phyloP scores from a whole-genome alignment of 495 filamentous ascomycete genomes.

The Aspergillus panamensis region DNA sequence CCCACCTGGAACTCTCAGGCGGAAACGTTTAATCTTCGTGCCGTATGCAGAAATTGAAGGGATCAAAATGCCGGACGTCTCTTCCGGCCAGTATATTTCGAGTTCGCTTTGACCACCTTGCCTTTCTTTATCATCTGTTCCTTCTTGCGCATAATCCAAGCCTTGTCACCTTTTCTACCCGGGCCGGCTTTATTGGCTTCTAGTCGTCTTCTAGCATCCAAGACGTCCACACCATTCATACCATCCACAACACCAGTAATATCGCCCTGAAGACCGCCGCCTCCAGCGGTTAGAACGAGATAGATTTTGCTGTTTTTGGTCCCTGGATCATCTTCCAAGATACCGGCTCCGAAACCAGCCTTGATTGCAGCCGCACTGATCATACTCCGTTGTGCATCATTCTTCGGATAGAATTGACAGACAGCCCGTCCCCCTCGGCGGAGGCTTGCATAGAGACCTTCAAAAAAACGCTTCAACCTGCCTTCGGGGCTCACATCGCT shows the following conservation, averaged over 20 bases:
- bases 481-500: conserved; percentile 74
- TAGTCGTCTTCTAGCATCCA: conserved; percentile 62
- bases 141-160: conserved; percentile 93
- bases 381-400: conserved; percentile 87
- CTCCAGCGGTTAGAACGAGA: conserved; percentile 88
- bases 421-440: conserved; percentile 85
- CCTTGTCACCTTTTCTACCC: conserved; percentile 71
- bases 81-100: conserved; percentile 90
- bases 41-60: neutral
- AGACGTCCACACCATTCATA: conserved; percentile 81
- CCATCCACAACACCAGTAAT: conserved; percentile 82
- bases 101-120: conserved; percentile 84
- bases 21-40: neutral
- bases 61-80: conserved; percentile 57
- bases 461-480: conserved; percentile 80
- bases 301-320: conserved; percentile 95
- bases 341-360: conserved; percentile 91
- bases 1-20: neutral
- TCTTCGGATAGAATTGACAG: conserved; percentile 97
- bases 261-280: conserved; percentile 68
- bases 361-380: conserved; percentile 83
- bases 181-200: conserved; percentile 46
- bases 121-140: conserved; percentile 92
- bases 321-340: conserved; percentile 90
- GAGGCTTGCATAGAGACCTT: conserved; percentile 82